These are phyloP conservation scores for Kurtzmaniella quercitrusa DNA, from an alignment of 1,139 yeast genomes.

Conservation along the genomic window DNA sequence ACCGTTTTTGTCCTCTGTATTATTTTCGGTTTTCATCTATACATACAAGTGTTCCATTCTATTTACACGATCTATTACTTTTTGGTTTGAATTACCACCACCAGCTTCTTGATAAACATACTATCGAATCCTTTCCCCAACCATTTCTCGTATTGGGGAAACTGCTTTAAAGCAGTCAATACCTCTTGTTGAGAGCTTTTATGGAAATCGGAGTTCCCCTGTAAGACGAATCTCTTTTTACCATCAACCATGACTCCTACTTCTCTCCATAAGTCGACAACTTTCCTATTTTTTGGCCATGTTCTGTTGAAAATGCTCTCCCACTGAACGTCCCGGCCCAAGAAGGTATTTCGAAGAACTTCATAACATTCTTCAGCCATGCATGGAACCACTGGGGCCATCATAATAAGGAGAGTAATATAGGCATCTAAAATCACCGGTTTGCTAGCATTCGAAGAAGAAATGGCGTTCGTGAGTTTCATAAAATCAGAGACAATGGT, in stretches of 20 bases:
- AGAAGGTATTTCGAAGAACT: slow-evolving; percentile 2
- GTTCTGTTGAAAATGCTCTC: slow-evolving; percentile 47
- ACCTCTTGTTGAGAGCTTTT: slow-evolving; percentile 22
- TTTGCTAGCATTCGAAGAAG: slow-evolving; percentile 11
- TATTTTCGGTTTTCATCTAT: no score
- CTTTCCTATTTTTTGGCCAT: slow-evolving; percentile 48
- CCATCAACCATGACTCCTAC: slow-evolving; percentile 69
- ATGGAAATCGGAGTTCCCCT: slow-evolving; percentile 29
- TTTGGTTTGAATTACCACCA: not conserved
- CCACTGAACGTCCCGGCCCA: slow-evolving; percentile 23
- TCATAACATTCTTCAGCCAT: slow-evolving; percentile 84
- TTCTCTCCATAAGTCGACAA: slow-evolving; percentile 30
- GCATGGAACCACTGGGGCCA: slow-evolving; percentile 78
- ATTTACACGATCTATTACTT: not conserved
- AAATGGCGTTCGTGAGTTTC: slow-evolving; percentile 67
- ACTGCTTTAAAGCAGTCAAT: slow-evolving; percentile 7
- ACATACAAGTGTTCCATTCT: not conserved
- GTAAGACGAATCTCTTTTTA: slow-evolving; percentile 50
- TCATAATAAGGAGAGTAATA: slow-evolving; percentile 49
- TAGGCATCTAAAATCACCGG: slow-evolving; percentile 39
- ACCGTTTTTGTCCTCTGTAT: no score
- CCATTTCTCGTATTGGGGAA: slow-evolving; percentile 27
- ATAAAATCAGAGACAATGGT: slow-evolving; percentile 86
- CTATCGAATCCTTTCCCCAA: slow-evolving; percentile 10
- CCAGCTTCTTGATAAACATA: not conserved